Evolutionary conservation across 179 eudicot species (phyloP), one percentile per base, ranked within the genome.

Genomic region (Corrigiola litoralis): DNA sequence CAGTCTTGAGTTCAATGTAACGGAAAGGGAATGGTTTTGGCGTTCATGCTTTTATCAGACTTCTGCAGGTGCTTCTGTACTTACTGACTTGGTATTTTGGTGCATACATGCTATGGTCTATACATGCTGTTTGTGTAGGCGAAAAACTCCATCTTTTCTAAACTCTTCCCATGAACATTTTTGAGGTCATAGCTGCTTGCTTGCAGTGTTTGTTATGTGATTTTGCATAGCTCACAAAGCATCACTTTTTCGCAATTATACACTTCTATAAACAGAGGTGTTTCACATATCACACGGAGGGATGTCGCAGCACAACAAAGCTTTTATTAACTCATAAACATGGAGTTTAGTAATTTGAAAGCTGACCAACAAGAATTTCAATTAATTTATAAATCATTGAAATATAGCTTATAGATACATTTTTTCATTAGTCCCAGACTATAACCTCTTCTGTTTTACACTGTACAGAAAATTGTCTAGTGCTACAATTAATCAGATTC

Each of bases 41-140:
- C 57, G 28, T 46, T 25, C 21, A 13, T 45, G 1, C 47, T 6
- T 62, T 31, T 27, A 41, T 70, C 82, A 90, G 97, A 80, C 76
- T 63, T 83, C 77, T 77, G 95, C 87, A 68, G 97, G 95, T 33
- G 97, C 97, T 59, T 79, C 75, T 17, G 45, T 90, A 65, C 82
- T 90, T n/a, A 84, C 95, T 18, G 95, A 91, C 63, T 51, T 91
- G 42, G 94, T 91, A 36, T 91, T 91, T 61, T 91, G 97, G 97
- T 54, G 82, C 54, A 71, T 90, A 31, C 95, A 1, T 90, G 95
- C 70, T 92, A 87, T 58, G 96, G 92, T n/a, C 44, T 87, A 10
- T 92, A 84, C 72, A 69, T 76, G 40, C 34, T 82, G 80, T 79
- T 92, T 40, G 67, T 80, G 17, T 82, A 78, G 75, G 87, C 78